Conservation (phyloP, 148 eudicot genomes). For the Diospyros kaki region DNA sequence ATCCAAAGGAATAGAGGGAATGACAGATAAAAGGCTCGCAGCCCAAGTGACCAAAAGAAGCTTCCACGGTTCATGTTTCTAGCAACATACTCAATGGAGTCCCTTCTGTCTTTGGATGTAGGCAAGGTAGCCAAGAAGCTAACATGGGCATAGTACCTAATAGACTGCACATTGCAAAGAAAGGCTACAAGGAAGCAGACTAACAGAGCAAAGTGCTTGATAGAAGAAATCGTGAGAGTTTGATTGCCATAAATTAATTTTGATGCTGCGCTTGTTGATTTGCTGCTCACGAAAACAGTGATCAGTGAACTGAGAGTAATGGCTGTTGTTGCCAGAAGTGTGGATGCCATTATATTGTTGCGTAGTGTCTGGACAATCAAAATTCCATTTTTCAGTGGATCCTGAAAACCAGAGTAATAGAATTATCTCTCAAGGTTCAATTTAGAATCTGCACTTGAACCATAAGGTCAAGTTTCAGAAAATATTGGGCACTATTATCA, state of each 20-base stretch:
- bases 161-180: constrained; percentile 64
- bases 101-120: constrained; percentile 31
- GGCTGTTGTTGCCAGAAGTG: constrained; percentile 76
- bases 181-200: constrained; percentile 78
- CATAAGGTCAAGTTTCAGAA: not conserved
- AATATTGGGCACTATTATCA: not conserved
- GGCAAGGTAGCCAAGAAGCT: constrained; percentile 74
- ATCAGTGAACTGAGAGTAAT: constrained; percentile 78
- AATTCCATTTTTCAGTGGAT: constrained; percentile 68
- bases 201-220: constrained; percentile 66
- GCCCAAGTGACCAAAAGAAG: constrained; percentile 75
- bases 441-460: not conserved
- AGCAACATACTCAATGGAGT: constrained; percentile 62
- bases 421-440: constrained; percentile 4
- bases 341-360: constrained; percentile 81
- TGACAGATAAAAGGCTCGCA: constrained; percentile 77
- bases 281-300: constrained; percentile 61
- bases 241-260: constrained; percentile 46
- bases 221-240: constrained; percentile 34
- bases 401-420: constrained; percentile 27
- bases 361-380: constrained; percentile 59
- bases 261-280: constrained; percentile 39
- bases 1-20: constrained; percentile 83
- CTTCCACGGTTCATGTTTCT: constrained; percentile 63
- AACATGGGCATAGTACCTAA: constrained; percentile 76